Evolutionary conservation across 208 protist genomes (phyloP), one percentile per base, ranked within the genome.

Genomic region (Trypanosoma rangeli): DNA sequence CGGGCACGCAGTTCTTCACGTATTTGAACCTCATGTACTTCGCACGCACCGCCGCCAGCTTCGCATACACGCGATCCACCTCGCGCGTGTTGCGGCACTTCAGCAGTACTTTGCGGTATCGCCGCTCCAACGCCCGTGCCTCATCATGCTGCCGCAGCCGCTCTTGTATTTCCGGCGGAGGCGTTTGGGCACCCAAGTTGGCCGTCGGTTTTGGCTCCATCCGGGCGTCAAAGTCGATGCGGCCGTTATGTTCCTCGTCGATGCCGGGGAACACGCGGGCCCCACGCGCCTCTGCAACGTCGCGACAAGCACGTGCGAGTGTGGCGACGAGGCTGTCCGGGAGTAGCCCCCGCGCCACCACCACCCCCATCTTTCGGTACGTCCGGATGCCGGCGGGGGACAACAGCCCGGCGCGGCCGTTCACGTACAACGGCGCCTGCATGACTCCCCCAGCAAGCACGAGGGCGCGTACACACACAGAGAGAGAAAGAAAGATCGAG

Each of bases 331-430:
- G 24, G 18, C 15, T 10, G 1, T 52, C 44, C 15, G 52, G n/a
- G 3, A 93, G 39, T 53, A 90, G 86, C 18, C 65, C 31, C 18
- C 86, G 64, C 13, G 82, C 83, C 12, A 92, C 44, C 35, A 94
- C 54, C 35, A 86, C 46, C 37, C 88, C 88, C 55, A 83, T 65
- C 49, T 90, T 81, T 26, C 88, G 80, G 64, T 89, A 94, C 33
- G 72, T 78, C 24, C 85, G 77, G 52, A 93, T 77, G 24, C 76
- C 76, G 9, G 53, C 76, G 28, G 84, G 74, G 1, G 79, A 76
- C 49, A 85, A 50, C 24, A 85, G 76, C 10, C 65, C 80, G 5
- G 69, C 37, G 48, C 66, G 77, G 24, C 79, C 79, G 46, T 77
- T 64, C 37, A 93, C 81, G 24, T 74, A 74, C 65, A 77, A 62